Evolutionary conservation across 2,329 filamentous ascomycete genomes (phyloP), one percentile per base, ranked within the genome.

Genomic region (Alternaria sp.): DNA sequence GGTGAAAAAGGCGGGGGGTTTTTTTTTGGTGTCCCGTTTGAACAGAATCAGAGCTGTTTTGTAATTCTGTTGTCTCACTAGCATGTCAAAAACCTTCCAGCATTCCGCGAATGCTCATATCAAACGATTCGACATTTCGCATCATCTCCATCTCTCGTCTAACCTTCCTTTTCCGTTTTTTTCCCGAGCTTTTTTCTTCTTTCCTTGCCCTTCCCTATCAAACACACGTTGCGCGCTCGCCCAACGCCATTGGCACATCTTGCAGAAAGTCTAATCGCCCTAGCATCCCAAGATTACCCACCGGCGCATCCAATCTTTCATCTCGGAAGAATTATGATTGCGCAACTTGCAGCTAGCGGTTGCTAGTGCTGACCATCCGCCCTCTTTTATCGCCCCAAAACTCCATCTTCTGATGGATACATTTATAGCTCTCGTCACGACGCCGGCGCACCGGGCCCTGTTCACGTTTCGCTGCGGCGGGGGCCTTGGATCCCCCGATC

Each of bases 301-400:
- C 39, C 24, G n/a, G 9, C 21, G 48, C 36, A 17, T 52, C 54
- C 46, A 41, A 39, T 14, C 26, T 26, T 5, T 46, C 7, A 5
- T 36, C 21, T 48, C 44, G 44, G 31, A 26, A 14, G 29, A 48
- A 48, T 48, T 26, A 48, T 34, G 31, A 56, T 52, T 41, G 54
- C 54, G 54, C 54, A 52, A 52, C 44, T 48, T 33, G 46, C 39
- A 29, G 50, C 46, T 39, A 56, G 37, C 17, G 13, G 11, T 56
- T 52, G 54, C 33, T 9, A 34, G 26, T 44, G 54, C 24, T 39
- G 54, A 56, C 52, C 54, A 52, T 56, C 54, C 54, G 54, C 48
- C 23, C 17, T 17, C 17, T 17, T 23, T 36, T 36, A 48, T 26
- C 44, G 31, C 29, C 11, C 17, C 1, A 17, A 48, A 48, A 48